phyloP scores from a whole-genome alignment of 371 early-diverging fungal genomes.

The Gilbertella persicaria region DNA sequence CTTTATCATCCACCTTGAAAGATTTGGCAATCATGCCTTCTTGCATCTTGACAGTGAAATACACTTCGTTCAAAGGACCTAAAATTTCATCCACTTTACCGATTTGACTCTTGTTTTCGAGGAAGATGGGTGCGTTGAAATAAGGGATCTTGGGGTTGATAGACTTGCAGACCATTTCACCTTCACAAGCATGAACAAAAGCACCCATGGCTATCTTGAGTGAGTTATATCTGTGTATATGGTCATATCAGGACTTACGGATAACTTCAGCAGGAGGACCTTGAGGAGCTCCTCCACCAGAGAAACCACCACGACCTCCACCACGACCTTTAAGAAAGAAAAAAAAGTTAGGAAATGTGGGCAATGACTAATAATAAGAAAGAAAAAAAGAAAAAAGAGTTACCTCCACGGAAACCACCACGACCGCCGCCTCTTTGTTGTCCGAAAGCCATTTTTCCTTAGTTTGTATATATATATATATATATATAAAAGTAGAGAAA shows the following conservation, averaged over 20 bases:
- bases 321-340: slow-evolving; percentile 52
- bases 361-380: slow-evolving; percentile 1
- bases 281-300: slow-evolving; percentile 66
- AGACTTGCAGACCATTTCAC: slow-evolving; percentile 95
- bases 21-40: slow-evolving; percentile 92
- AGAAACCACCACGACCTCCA: slow-evolving; percentile 73
- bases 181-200: slow-evolving; percentile 95
- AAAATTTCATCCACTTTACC: slow-evolving; percentile 99
- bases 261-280: slow-evolving; percentile 83
- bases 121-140: slow-evolving; percentile 98
- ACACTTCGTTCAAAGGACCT: slow-evolving; percentile 97
- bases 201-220: slow-evolving; percentile 79
- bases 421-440: slow-evolving; percentile 47
- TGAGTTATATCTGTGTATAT: slow-evolving; percentile 8
- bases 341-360: not conserved
- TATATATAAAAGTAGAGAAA: no score
- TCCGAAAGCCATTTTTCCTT: no score
- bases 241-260: slow-evolving; percentile 43
- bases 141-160: slow-evolving; percentile 95
- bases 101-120: slow-evolving; percentile 96
- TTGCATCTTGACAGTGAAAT: slow-evolving; percentile 94
- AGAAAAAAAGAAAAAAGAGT: not conserved
- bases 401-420: slow-evolving; percentile 49
- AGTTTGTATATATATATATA: no score
- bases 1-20: slow-evolving; percentile 89